Conservation (phyloP, 148 eudicot genomes). For the Simmondsia chinensis region DNA sequence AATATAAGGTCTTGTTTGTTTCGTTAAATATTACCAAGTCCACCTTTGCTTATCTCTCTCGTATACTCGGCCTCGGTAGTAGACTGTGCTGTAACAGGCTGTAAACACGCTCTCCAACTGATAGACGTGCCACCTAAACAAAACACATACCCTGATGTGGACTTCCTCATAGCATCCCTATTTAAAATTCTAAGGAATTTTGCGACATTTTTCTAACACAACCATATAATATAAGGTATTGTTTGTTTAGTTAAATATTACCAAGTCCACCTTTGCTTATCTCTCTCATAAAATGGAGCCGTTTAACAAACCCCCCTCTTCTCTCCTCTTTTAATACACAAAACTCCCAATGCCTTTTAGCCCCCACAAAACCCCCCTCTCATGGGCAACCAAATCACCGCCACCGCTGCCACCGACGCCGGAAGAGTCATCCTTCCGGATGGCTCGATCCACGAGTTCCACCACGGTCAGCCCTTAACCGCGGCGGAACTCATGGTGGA, state of each 20-base stretch:
- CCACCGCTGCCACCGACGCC: constrained; percentile 7
- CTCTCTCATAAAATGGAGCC: constrained; percentile 40
- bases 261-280: constrained; percentile 38
- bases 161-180: no score
- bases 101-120: no score
- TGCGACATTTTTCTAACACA: no score
- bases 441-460: constrained; percentile 39
- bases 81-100: no score
- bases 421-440: constrained; percentile 58
- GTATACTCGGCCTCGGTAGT: no score
- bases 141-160: no score
- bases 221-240: constrained; percentile 4
- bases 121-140: no score
- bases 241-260: constrained; percentile 20
- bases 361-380: not conserved
- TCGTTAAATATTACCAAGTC: constrained; percentile 38
- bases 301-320: constrained; percentile 77
- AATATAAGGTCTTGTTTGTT: not conserved
- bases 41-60: constrained; percentile 21
- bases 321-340: no score
- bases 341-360: constrained; percentile 5
- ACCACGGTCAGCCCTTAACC: constrained; percentile 35
- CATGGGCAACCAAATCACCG: constrained; percentile 56
- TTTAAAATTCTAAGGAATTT: no score
- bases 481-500: constrained; percentile 88